Evolutionary conservation across 305 asterid genomes (phyloP).

Genomic region (Solanum aculeatissimum): DNA sequence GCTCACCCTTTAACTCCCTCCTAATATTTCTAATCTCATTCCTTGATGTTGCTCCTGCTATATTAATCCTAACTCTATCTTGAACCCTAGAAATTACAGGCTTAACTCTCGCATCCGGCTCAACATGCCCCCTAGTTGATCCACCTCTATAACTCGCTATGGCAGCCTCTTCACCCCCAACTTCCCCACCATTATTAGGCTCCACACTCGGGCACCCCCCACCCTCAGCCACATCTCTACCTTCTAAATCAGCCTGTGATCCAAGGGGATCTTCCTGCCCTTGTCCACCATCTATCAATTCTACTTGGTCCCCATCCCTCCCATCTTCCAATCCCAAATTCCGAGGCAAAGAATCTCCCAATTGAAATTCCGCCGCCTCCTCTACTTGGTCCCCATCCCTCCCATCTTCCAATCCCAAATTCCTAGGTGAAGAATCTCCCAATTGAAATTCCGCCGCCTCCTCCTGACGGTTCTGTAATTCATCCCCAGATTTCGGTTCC

Average conservation of each 20-base stretch:
- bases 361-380: neutral
- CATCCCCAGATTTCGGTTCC: neutral
- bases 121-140: neutral
- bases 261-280: neutral
- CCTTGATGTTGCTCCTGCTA: constrained; percentile 27
- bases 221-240: neutral
- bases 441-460: neutral
- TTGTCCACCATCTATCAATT: neutral
- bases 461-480: neutral
- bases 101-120: constrained; percentile 5
- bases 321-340: neutral
- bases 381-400: neutral
- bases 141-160: neutral
- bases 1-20: constrained; percentile 43
- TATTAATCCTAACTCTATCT: constrained; percentile 44
- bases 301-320: neutral
- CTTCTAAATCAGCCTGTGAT: neutral
- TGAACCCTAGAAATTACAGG: constrained; percentile 34
- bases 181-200: neutral
- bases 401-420: neutral
- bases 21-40: constrained; percentile 43
- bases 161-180: neutral
- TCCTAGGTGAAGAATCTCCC: neutral
- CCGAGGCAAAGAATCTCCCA: neutral
- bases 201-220: neutral